Evolutionary conservation across 768 basidiomycete species (phyloP), one percentile per base, ranked within the genome.

Genomic region (Daedalea quercina): DNA sequence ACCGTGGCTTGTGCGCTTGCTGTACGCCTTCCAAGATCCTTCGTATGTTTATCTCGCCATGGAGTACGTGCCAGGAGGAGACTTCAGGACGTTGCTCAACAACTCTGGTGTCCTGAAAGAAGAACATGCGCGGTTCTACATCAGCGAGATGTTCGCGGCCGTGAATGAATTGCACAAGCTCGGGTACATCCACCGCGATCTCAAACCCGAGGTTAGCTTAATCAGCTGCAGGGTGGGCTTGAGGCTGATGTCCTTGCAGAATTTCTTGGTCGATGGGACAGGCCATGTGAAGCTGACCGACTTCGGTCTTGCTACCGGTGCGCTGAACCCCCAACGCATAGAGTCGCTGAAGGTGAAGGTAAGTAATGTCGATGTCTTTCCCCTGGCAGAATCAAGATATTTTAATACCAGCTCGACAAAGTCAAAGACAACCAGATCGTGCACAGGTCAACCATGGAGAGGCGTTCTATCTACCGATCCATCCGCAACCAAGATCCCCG

Each of bases 31-130:
- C 71, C 96, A 99, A 69, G 95, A 99, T 63, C 74, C 82, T 0
- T 77, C 87, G 51, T 77, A 89, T 61, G 93, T 98, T 17, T 98
- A 94, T 65, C 86, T 98, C 44, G 95, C 95, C 1, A 98, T 98
- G 95, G 94, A 98, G 75, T 98, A 96, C 66, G 94, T 98, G 17
- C 94, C 94, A 0, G 96, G 96, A 20, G 96, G 96, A 46, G 96
- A 99, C 66, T 99, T 99, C 74, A 82, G 96, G 17, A 99, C 96
- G 0, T 79, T 99, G 35, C 78, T 99, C 35, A 99, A 97, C 71
- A 99, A 97, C 67, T 94, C 94, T 0, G 96, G 96, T 26, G 93
- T 98, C 1, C 77, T 99, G 54, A 95, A 97, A 67, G 94, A 98
- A 66, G 93, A 97, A 63, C 92, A 97, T 62, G 95, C 96, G 1